These are phyloP conservation scores for Colletotrichum scovillei DNA, from an alignment of 2,329 filamentous ascomycete genomes.

Conservation along the genomic window DNA sequence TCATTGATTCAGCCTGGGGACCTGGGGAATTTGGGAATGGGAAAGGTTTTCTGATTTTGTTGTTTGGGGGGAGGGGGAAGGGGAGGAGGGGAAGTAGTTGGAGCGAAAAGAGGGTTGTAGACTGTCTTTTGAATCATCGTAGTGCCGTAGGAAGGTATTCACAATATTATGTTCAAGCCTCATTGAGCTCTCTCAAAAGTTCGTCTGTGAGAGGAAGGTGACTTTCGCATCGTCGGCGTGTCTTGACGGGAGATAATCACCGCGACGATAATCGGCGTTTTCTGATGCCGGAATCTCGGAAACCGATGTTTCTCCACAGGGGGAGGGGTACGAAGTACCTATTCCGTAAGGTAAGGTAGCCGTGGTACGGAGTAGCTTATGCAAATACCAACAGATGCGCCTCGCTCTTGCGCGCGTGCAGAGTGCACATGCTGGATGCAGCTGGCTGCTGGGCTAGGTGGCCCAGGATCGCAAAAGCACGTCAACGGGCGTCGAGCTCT, in stretches of 20 bases:
- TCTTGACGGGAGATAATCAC: neutral
- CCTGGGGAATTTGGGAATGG: neutral
- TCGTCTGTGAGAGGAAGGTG: too few species aligned
- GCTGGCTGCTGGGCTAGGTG: neutral
- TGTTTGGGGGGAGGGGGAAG: too few species aligned
- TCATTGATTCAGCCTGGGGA: neutral
- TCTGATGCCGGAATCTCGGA: constrained; percentile 16
- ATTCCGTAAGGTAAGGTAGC: neutral
- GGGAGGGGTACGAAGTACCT: neutral
- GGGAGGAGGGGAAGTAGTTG: too few species aligned
- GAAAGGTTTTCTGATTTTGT: neutral
- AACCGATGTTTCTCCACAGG: neutral
- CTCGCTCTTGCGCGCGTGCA: neutral
- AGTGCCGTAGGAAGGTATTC: neutral
- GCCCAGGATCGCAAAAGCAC: constrained; percentile 13
- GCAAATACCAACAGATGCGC: neutral
- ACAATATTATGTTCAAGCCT: too few species aligned
- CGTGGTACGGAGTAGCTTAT: too few species aligned
- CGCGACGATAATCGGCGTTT: constrained; percentile 11
- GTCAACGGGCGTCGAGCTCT: neutral
- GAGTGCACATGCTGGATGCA: neutral
- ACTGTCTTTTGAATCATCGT: neutral
- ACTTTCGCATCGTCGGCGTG: too few species aligned
- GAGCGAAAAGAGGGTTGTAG: neutral
- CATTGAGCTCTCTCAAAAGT: too few species aligned